A percentile compares a stretch with the other conserved stretches of the same genome.
Evolutionary conservation across 192 early-diverging fungal species (phyloP).

Genomic region (Endogone sp.): DNA sequence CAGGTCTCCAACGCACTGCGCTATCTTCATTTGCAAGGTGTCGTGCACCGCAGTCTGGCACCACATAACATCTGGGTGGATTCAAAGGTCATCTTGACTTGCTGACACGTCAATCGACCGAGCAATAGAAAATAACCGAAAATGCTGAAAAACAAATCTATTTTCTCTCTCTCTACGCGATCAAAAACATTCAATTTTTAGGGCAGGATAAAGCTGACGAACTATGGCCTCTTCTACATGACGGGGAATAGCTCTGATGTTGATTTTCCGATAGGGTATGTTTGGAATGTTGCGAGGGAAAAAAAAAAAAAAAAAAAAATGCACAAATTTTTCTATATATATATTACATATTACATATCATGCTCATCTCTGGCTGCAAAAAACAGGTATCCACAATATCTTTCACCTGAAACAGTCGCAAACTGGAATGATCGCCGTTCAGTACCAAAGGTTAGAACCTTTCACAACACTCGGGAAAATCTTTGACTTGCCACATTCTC

Average conservation of each 20-base stretch:
- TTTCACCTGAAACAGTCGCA: not conserved
- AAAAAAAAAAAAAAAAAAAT: not conserved
- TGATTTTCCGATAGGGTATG: slow-evolving; percentile 57
- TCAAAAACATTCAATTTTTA: too few species aligned
- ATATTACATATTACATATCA: too few species aligned
- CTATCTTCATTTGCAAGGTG: slow-evolving; percentile 42
- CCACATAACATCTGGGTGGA: slow-evolving; percentile 47
- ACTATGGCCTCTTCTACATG: slow-evolving; percentile 58
- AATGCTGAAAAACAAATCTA: too few species aligned
- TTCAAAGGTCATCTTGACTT: slow-evolving; percentile 29
- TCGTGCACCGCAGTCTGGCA: slow-evolving; percentile 41
- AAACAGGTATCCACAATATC: not conserved
- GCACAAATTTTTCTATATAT: too few species aligned
- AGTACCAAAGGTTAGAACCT: not conserved
- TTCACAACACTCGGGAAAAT: not conserved
- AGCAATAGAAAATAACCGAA: too few species aligned
- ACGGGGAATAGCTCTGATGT: slow-evolving; percentile 49
- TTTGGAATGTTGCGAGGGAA: too few species aligned
- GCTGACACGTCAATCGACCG: too few species aligned
- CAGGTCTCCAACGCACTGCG: slow-evolving; percentile 48
- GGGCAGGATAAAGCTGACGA: slow-evolving; percentile 41
- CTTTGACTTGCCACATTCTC: not conserved
- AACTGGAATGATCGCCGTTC: not conserved
- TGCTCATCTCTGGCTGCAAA: not conserved
- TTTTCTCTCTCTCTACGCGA: too few species aligned